Evolutionary conservation across 371 early-diverging fungal genomes (phyloP).

Genomic region (Sporodiniella umbellata): DNA sequence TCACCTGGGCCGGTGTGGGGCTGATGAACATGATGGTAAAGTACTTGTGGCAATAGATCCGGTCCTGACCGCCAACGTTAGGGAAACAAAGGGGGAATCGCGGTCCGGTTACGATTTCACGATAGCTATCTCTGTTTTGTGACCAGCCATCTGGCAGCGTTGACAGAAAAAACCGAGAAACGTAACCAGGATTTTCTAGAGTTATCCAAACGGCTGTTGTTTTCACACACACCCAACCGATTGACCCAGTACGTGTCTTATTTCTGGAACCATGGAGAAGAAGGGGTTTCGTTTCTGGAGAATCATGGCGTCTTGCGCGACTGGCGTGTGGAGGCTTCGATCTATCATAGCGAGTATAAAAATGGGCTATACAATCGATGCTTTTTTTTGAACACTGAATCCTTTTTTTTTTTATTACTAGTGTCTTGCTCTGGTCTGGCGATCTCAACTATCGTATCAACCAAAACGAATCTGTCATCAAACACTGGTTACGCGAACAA

Average conservation of each 20-base stretch:
- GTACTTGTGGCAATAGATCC: background rate
- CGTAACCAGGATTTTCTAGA: conserved; percentile 90
- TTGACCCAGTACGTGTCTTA: conserved; percentile 30
- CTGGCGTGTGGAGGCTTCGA: conserved; percentile 44
- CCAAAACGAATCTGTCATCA: conserved; percentile 57
- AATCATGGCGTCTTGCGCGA: conserved; percentile 24
- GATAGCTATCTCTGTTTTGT: conserved; percentile 88
- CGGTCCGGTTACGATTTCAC: conserved; percentile 69
- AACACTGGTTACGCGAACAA: conserved; percentile 48
- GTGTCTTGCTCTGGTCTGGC: conserved; percentile 88
- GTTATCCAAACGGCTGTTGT: conserved; percentile 69
- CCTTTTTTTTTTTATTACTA: conserved; percentile 17
- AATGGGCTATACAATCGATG: conserved; percentile 10
- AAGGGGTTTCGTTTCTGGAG: conserved; percentile 39
- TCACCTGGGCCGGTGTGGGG: conserved; percentile 69
- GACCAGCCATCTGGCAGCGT: conserved; percentile 89
- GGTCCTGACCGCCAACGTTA: conserved; percentile 12
- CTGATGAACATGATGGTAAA: conserved; percentile 78
- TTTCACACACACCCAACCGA: conserved; percentile 38
- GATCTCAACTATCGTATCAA: conserved; percentile 93
- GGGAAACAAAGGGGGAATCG: conserved; percentile 95
- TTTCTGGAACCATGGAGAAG: conserved; percentile 47
- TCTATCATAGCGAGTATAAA: conserved; percentile 76
- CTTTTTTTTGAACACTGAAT: too few species aligned
- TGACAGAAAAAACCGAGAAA: conserved; percentile 69